Conservation (phyloP, 139 green algal species). For the Desmodesmus armatus region DNA sequence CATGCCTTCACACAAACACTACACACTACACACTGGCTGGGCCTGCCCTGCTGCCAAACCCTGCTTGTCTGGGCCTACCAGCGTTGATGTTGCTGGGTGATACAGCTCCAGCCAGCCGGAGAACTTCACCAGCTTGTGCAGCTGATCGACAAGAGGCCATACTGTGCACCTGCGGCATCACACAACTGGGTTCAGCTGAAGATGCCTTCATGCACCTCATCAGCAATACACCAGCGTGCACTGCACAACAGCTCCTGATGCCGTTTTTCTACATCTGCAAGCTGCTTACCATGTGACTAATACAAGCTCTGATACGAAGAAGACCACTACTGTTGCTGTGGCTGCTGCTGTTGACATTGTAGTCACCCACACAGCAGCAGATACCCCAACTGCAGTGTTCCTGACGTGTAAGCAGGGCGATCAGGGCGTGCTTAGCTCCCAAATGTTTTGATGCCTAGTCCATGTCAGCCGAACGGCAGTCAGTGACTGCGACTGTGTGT, state of each 20-base stretch:
- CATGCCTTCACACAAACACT: background rate
- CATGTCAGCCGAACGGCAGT: no score
- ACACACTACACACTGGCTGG: background rate
- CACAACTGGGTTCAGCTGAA: background rate
- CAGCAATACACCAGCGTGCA: background rate
- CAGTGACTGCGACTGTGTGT: no score
- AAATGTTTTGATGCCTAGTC: no score
- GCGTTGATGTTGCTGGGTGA: slow-evolving; percentile 55
- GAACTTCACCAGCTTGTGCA: slow-evolving; percentile 19
- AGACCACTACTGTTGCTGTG: background rate
- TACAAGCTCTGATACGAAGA: background rate
- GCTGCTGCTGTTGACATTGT: background rate
- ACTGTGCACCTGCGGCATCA: slow-evolving; percentile 44
- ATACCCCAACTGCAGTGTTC: no score
- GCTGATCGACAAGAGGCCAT: slow-evolving; percentile 52
- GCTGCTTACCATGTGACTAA: slow-evolving; percentile 9
- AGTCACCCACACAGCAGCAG: background rate
- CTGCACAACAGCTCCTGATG: background rate
- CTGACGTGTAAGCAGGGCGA: no score
- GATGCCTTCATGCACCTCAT: background rate
- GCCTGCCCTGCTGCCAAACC: no score
- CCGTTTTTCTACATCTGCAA: background rate
- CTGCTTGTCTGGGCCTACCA: slow-evolving; percentile 46
- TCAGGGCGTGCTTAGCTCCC: no score
- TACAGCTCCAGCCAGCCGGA: slow-evolving; percentile 49